A percentile compares a stretch with the other conserved stretches of the same genome.
phyloP scores from a whole-genome alignment of 2,329 filamentous ascomycete genomes.

The Colletotrichum coccodes region DNA sequence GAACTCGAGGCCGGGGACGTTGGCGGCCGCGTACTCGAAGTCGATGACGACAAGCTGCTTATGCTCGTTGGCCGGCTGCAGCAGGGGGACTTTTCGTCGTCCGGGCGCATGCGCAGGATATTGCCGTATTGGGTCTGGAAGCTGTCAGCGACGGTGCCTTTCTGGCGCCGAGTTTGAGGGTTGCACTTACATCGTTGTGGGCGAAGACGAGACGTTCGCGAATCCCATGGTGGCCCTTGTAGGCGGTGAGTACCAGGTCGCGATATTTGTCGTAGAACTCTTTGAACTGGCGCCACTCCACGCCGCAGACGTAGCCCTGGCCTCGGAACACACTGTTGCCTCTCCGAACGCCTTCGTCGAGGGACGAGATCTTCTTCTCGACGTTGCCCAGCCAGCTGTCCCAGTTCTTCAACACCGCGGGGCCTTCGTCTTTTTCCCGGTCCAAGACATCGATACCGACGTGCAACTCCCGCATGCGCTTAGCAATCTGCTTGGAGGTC shows the following conservation, averaged over 20 bases:
- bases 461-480: constrained; percentile 96
- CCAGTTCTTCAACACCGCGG: constrained; percentile 92
- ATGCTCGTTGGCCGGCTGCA: constrained; percentile 91
- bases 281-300: constrained; percentile 83
- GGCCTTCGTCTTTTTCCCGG: constrained; percentile 80
- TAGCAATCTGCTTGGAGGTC: constrained; percentile 92
- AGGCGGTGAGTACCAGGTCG: constrained; percentile 75
- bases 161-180: no score
- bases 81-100: constrained; percentile 84
- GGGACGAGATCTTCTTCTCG: constrained; percentile 64
- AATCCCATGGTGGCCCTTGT: constrained; percentile 74
- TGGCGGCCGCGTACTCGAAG: constrained; percentile 96
- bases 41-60: constrained; percentile 98
- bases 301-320: constrained; percentile 80
- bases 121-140: constrained; percentile 95
- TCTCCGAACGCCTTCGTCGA: constrained; percentile 67
- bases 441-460: constrained; percentile 89
- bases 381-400: constrained; percentile 85
- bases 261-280: constrained; percentile 81
- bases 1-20: constrained; percentile 87
- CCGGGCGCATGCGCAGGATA: constrained; percentile 78
- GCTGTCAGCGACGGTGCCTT: no score
- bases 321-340: constrained; percentile 38
- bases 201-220: constrained; percentile 87
- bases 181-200: constrained; percentile 87